phyloP scores from a whole-genome alignment of 306 rosid genomes.

The Morella rubra region DNA sequence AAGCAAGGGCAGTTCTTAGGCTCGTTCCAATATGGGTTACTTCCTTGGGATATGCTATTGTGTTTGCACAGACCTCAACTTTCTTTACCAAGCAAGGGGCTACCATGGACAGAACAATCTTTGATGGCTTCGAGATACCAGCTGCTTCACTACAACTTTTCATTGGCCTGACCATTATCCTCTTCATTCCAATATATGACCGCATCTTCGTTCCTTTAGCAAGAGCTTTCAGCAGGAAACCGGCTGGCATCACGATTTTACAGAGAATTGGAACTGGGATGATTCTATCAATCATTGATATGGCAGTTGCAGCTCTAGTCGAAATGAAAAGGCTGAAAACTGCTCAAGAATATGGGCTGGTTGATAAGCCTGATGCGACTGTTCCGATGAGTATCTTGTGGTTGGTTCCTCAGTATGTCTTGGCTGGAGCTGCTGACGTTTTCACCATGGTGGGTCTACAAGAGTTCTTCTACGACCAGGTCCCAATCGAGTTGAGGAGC shows the following conservation, averaged over 20 bases:
- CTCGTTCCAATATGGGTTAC: constrained; percentile 46
- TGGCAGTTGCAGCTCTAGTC: constrained; percentile 32
- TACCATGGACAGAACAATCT: constrained; percentile 26
- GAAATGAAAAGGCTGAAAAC: constrained; percentile 25
- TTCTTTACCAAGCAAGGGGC: constrained; percentile 46
- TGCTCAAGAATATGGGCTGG: constrained; percentile 16
- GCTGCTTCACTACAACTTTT: constrained; percentile 25
- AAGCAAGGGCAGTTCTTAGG: constrained; percentile 45
- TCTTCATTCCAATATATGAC: constrained; percentile 32
- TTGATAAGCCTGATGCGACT: constrained; percentile 22
- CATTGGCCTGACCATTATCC: constrained; percentile 11
- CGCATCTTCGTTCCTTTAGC: constrained; percentile 25
- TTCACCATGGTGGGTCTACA: constrained; percentile 26
- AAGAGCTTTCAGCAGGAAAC: constrained; percentile 14
- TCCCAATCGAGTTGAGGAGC: constrained; percentile 28
- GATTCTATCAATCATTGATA: constrained; percentile 11
- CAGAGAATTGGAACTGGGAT: constrained; percentile 34
- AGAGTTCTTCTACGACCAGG: constrained; percentile 31
- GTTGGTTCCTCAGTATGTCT: constrained; percentile 22
- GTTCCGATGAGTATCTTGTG: constrained; percentile 39
- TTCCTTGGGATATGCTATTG: constrained; percentile 35
- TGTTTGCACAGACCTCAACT: constrained; percentile 35
- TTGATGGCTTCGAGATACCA: constrained; percentile 18
- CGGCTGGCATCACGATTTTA: constrained; percentile 31
- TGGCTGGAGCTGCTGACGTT: constrained; percentile 18